Evolutionary conservation across 23 red algal genomes (phyloP).

Genomic region (Gracilaria domingensis): DNA sequence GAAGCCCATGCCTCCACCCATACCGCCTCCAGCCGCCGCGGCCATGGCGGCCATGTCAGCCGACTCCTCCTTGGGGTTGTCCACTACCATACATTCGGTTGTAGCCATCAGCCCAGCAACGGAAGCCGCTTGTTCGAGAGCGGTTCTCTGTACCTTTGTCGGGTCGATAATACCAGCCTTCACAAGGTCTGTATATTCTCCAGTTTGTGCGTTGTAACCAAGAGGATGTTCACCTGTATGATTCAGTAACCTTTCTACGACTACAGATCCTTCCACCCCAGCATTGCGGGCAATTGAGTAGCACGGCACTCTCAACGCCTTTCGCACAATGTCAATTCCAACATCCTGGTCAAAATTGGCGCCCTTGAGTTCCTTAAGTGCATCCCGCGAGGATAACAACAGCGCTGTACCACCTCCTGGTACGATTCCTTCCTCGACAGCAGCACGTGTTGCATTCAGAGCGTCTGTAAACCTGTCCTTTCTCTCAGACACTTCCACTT

Average conservation of each 20-base stretch:
- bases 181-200: constrained; percentile 83
- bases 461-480: constrained; percentile 98
- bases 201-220: constrained; percentile 88
- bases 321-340: constrained; percentile 96
- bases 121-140: constrained; percentile 90
- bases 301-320: constrained; percentile 88
- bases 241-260: constrained; percentile 91
- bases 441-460: constrained; percentile 96
- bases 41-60: constrained; percentile 64
- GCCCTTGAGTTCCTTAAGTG: constrained; percentile 79
- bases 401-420: constrained; percentile 97
- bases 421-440: constrained; percentile 99
- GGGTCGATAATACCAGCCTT: constrained; percentile 95
- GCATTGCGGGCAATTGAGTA: constrained; percentile 92
- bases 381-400: constrained; percentile 69
- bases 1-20: constrained; percentile 79
- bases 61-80: constrained; percentile 89
- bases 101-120: constrained; percentile 96
- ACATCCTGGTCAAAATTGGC: constrained; percentile 98
- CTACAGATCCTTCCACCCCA: constrained; percentile 91
- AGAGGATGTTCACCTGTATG: constrained; percentile 23
- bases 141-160: constrained; percentile 95
- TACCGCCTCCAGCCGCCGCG: constrained; percentile 59
- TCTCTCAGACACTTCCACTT: constrained; percentile 93
- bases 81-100: constrained; percentile 98